Conservation (phyloP, 306 rosid genomes). For the Senna siamea region DNA sequence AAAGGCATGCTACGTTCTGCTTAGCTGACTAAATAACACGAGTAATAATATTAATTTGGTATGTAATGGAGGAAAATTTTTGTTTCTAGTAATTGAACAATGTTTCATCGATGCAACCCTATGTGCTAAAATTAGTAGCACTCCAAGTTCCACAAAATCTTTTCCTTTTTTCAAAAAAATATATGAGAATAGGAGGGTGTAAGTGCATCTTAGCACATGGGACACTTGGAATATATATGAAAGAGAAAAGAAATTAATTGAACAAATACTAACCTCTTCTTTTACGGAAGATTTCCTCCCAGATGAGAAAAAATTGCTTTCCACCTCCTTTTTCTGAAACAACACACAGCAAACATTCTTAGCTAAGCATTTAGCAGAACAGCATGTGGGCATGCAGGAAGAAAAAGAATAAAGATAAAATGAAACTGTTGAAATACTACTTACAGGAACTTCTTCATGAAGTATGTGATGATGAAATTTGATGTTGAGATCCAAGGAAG, state of each 20-base stretch:
- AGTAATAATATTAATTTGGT: background rate
- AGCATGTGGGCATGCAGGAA: constrained; percentile 17
- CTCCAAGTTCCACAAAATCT: background rate
- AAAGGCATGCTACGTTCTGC: background rate
- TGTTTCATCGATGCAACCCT: constrained; percentile 24
- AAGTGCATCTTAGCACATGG: constrained; percentile 15
- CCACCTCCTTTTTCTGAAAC: constrained; percentile 54
- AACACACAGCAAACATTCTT: background rate
- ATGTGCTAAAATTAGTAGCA: background rate
- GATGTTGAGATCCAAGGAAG: constrained; percentile 58
- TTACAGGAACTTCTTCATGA: constrained; percentile 57
- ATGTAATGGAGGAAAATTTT: background rate
- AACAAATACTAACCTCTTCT: constrained; percentile 51
- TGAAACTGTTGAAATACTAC: constrained; percentile 4
- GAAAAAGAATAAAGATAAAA: background rate
- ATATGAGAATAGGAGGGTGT: background rate
- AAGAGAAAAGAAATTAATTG: background rate
- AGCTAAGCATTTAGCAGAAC: constrained; percentile 6
- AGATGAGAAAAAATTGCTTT: constrained; percentile 45
- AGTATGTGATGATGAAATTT: constrained; percentile 42
- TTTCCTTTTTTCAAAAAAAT: no score
- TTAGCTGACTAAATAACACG: background rate
- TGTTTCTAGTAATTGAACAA: background rate
- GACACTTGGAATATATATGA: background rate
- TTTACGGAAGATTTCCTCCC: constrained; percentile 48